These are phyloP conservation scores for Anthostomella pinea DNA, from an alignment of 2,329 filamentous ascomycete genomes.

Conservation along the genomic window DNA sequence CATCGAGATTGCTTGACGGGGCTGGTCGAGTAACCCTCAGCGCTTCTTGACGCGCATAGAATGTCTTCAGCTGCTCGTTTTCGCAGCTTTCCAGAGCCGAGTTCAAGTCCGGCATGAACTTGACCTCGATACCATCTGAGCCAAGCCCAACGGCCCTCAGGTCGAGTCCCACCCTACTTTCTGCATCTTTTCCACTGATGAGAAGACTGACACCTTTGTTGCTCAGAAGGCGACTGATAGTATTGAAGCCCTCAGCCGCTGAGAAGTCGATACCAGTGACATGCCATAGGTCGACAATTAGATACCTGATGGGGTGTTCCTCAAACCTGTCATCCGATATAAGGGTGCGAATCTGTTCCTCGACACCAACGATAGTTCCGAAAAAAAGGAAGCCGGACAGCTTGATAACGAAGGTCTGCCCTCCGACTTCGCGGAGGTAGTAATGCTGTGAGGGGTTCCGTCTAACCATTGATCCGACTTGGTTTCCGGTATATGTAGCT, in stretches of 20 bases:
- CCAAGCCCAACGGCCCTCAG: conserved; percentile 82
- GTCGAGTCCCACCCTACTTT: conserved; percentile 72
- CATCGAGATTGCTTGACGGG: conserved; percentile 45
- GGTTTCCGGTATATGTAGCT: conserved; percentile 83
- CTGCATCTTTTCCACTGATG: conserved; percentile 76
- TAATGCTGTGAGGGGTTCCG: conserved; percentile 85
- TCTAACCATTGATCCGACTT: conserved; percentile 88
- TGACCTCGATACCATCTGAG: conserved; percentile 68
- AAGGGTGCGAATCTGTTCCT: conserved; percentile 78
- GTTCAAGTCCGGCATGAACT: conserved; percentile 85
- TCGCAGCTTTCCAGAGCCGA: conserved; percentile 92
- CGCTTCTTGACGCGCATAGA: conserved; percentile 69
- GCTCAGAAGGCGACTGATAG: conserved; percentile 80
- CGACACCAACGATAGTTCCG: conserved; percentile 92
- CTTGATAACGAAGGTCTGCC: conserved; percentile 88
- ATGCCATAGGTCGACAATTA: conserved; percentile 84
- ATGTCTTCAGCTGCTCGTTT: conserved; percentile 82
- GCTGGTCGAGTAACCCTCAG: conserved; percentile 45
- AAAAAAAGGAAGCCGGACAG: conserved; percentile 97
- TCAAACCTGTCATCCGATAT: conserved; percentile 80
- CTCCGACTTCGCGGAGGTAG: conserved; percentile 80
- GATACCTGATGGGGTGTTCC: conserved; percentile 77
- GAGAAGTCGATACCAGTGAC: conserved; percentile 96
- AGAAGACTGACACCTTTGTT: conserved; percentile 77
- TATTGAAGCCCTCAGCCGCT: conserved; percentile 89